A percentile compares a stretch with the other conserved stretches of the same genome.
These are phyloP conservation scores for Rusavskia elegans DNA, from an alignment of 495 filamentous ascomycete species.

Conservation along the genomic window DNA sequence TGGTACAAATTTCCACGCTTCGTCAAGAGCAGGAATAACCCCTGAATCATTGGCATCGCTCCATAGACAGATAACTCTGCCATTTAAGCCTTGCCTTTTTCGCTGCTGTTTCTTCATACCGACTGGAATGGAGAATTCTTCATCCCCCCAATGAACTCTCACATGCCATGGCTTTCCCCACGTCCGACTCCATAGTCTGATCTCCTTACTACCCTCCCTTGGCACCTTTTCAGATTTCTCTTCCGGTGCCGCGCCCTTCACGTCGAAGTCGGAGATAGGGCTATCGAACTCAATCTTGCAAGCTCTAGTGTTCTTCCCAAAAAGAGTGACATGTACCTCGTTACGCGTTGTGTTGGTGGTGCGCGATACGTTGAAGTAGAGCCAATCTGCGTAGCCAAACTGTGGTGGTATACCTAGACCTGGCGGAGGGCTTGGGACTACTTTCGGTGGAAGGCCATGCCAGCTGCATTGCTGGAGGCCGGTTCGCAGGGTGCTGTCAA, in stretches of 20 bases:
- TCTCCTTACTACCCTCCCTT: conserved; percentile 32
- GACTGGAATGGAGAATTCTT: not conserved
- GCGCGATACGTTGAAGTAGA: conserved; percentile 44
- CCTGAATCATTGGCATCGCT: conserved; percentile 61
- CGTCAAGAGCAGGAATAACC: conserved; percentile 72
- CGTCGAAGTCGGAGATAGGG: conserved; percentile 43
- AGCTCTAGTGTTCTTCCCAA: conserved; percentile 49
- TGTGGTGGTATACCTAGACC: conserved; percentile 23
- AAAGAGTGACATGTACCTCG: conserved; percentile 40
- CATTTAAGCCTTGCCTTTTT: conserved; percentile 36
- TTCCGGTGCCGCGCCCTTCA: conserved; percentile 38
- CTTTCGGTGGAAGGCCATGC: conserved; percentile 46
- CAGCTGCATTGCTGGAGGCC: conserved; percentile 55
- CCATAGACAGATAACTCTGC: conserved; percentile 70
- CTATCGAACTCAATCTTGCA: conserved; percentile 51
- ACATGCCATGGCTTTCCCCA: conserved; percentile 67
- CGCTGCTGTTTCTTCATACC: conserved; percentile 7
- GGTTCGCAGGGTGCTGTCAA: conserved; percentile 11
- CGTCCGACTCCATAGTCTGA: conserved; percentile 56
- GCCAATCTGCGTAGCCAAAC: conserved; percentile 37
- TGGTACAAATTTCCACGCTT: conserved; percentile 59
- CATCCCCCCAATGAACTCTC: conserved; percentile 48
- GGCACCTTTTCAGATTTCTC: conserved; percentile 37
- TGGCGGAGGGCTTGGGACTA: conserved; percentile 22
- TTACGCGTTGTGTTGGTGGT: conserved; percentile 22